Evolutionary conservation across 192 early-diverging fungal genomes (phyloP), one percentile per base, ranked within the genome.

Genomic region (Linnemannia schmuckeri): DNA sequence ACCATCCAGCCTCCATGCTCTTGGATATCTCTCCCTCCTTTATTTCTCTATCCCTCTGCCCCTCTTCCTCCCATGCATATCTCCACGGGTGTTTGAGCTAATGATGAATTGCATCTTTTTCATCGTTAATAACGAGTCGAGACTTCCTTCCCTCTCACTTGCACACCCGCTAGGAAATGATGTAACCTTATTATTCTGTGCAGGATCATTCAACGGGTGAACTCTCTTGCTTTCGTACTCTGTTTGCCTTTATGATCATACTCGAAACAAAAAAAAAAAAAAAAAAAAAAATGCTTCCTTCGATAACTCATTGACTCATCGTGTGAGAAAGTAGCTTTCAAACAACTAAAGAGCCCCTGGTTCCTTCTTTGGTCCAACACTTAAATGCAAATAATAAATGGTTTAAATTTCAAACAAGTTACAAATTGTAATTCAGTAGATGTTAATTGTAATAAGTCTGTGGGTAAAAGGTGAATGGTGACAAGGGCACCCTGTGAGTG

Each of bases 261-360:
- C 55, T 61, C n/a, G 55, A 61, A 61, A 30, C 55, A 61, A 61
- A n/a, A 6, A 18, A 27, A 1, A 10, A 61, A 61, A 30, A n/a
- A 61, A 61, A n/a, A 6, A 18, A 27, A 1, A 10, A 54, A 54
- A 22, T 54, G 52, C 52, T 54, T 15, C 52, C 37, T 37, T 3
- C 37, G 37, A 37, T 3, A 37, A 37, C 37, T 37, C 37, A 46
- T 46, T 46, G 44, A 46, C 15, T 6, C 42, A 44, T 44, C 42
- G 42, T 44, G 42, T 44, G 44, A 46, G 44, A 55, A 55, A 18
- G 22, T 5, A 24, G 27, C n/a, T 24, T 61, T 30, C 57, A 61
- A 61, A 61, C 57, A 61, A 27, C 2, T n/a, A 61, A 61, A 61
- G n/a, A 61, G 57, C 57, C 57, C 57, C 57, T 61, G 57, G 57